These are phyloP conservation scores for Volvox reticuliferus DNA, from an alignment of 139 green algal genomes.

Conservation along the genomic window DNA sequence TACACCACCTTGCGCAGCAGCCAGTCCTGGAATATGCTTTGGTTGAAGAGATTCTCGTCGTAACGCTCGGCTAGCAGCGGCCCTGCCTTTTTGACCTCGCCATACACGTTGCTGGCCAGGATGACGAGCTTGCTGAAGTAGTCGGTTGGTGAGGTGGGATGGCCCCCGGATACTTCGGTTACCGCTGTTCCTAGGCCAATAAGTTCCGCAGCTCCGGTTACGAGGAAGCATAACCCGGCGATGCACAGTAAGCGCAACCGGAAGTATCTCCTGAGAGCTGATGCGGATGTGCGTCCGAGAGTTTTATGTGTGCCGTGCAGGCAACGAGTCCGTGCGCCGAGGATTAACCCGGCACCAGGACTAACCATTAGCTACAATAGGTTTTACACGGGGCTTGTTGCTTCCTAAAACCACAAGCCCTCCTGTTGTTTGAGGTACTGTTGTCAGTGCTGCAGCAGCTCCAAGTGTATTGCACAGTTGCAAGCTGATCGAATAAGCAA, in stretches of 20 bases:
- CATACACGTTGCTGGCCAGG: neutral
- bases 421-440: too few species aligned
- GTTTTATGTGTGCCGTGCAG: too few species aligned
- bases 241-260: neutral
- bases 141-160: neutral
- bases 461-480: too few species aligned
- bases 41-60: conserved; percentile 43
- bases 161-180: neutral
- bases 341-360: neutral
- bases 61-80: conserved; percentile 6
- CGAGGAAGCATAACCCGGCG: neutral
- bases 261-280: neutral
- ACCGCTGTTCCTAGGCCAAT: neutral
- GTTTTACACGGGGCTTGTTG: too few species aligned
- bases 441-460: too few species aligned
- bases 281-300: neutral
- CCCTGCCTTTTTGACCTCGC: conserved; percentile 23
- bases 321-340: neutral
- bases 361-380: neutral
- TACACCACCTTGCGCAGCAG: conserved; percentile 18
- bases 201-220: neutral
- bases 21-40: conserved; percentile 31
- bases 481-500: too few species aligned
- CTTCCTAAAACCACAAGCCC: too few species aligned
- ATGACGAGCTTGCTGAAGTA: conserved; percentile 39